Evolutionary conservation across 1,284 basidiomycete genomes (phyloP).

Genomic region (Gastroboletus turbinatus): DNA sequence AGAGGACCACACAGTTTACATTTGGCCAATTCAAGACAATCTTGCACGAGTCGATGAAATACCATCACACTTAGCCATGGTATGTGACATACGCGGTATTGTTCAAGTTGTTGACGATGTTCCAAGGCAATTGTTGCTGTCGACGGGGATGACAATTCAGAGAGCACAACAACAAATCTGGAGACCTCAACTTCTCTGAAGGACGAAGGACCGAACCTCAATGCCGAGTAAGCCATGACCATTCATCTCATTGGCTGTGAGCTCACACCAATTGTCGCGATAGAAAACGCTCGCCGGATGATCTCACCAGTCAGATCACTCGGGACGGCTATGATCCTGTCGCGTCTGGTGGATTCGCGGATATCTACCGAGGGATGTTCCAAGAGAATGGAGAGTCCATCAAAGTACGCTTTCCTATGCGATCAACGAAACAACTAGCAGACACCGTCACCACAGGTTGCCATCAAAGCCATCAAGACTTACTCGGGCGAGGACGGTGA

Average conservation of each 20-base stretch:
- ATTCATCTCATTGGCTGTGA: background rate
- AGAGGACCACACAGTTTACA: background rate
- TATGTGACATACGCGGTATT: background rate
- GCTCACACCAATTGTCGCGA: background rate
- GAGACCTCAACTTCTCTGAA: background rate
- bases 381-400: background rate
- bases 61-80: background rate
- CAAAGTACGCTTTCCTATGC: background rate
- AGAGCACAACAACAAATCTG: background rate
- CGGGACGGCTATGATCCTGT: background rate
- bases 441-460: background rate
- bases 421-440: background rate
- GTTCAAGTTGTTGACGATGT: background rate
- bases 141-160: background rate
- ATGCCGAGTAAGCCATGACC: background rate
- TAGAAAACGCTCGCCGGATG: background rate
- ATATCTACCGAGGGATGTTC: background rate
- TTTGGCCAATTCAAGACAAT: background rate
- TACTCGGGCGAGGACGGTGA: background rate
- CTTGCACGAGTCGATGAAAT: background rate
- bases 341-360: background rate
- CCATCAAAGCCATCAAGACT: background rate
- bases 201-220: background rate
- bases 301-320: background rate
- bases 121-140: background rate